Percentiles rank a stretch among this genome's conserved stretches.
Evolutionary conservation across 495 filamentous ascomycete genomes (phyloP).

Genomic region (Glarea lozoyensis): DNA sequence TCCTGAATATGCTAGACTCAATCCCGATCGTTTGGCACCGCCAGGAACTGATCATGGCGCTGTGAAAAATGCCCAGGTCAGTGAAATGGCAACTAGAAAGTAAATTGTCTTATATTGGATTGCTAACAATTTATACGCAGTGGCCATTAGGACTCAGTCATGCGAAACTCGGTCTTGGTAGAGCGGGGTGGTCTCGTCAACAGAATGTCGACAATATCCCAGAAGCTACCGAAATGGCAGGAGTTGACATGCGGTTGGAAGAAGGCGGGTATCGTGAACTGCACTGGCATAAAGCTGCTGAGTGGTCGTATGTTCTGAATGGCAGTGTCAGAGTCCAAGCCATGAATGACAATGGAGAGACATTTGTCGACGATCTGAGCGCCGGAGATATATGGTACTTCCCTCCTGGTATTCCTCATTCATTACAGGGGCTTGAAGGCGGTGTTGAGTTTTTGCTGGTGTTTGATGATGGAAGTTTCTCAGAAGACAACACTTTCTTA

Average conservation of each 20-base stretch:
- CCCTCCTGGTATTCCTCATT: constrained; percentile 56
- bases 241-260: constrained; percentile 69
- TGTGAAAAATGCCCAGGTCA: constrained; percentile 55
- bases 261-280: constrained; percentile 59
- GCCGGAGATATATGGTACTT: constrained; percentile 69
- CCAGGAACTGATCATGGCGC: constrained; percentile 56
- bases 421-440: constrained; percentile 54
- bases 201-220: constrained; percentile 57
- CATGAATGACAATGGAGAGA: constrained; percentile 53
- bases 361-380: constrained; percentile 56
- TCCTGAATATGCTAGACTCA: constrained; percentile 50
- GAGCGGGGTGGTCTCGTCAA: constrained; percentile 61
- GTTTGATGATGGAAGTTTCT: constrained; percentile 62
- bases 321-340: constrained; percentile 53
- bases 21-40: constrained; percentile 57
- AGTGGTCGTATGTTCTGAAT: constrained; percentile 60
- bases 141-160: constrained; percentile 67
- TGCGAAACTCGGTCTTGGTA: constrained; percentile 45
- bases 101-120: too few species aligned
- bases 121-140: too few species aligned
- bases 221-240: constrained; percentile 57
- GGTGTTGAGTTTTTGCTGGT: constrained; percentile 63
- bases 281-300: constrained; percentile 63
- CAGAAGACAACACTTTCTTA: constrained; percentile 61
- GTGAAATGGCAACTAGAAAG: too few species aligned